A percentile compares a stretch with the other conserved stretches of the same genome.
Evolutionary conservation across 495 filamentous ascomycete species (phyloP).

Genomic region (Durotheca rogersii): DNA sequence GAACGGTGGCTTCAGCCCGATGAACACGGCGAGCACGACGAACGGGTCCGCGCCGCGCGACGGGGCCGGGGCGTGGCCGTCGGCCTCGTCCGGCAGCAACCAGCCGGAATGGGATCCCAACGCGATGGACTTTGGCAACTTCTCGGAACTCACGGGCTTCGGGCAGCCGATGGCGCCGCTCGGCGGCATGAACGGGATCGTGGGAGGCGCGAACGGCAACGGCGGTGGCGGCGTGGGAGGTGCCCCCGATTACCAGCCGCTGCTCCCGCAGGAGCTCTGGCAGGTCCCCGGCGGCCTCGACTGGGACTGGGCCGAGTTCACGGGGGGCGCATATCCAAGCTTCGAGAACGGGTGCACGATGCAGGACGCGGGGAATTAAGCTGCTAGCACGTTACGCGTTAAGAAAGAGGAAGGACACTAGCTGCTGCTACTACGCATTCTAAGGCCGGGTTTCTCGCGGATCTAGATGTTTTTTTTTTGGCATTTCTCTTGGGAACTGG

Average conservation of each 20-base stretch:
- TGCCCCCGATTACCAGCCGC: constrained; percentile 67
- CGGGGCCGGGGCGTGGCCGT: constrained; percentile 24
- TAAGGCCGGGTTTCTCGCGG: background rate
- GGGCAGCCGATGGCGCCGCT: constrained; percentile 42
- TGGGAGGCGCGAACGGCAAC: no score
- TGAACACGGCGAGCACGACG: constrained; percentile 36
- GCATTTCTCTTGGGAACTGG: no score
- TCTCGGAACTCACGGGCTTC: constrained; percentile 53
- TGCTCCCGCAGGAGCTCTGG: constrained; percentile 96
- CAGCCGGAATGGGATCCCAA: constrained; percentile 30
- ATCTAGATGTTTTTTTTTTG: no score
- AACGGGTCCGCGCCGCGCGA: constrained; percentile 29
- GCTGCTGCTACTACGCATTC: no score
- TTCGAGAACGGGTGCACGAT: constrained; percentile 50
- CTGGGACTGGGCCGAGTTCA: constrained; percentile 98
- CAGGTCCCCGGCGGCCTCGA: constrained; percentile 94
- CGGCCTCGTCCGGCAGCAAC: background rate
- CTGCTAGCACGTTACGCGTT: no score
- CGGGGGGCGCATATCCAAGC: constrained; percentile 52
- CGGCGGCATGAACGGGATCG: constrained; percentile 22
- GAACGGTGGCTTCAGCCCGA: constrained; percentile 38
- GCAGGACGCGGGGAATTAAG: background rate
- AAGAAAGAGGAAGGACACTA: no score
- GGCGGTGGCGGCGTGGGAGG: background rate
- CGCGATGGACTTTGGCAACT: constrained; percentile 43